Evolutionary conservation across 2,329 filamentous ascomycete species (phyloP).

Genomic region (Calonectria pseudoreteaudii): DNA sequence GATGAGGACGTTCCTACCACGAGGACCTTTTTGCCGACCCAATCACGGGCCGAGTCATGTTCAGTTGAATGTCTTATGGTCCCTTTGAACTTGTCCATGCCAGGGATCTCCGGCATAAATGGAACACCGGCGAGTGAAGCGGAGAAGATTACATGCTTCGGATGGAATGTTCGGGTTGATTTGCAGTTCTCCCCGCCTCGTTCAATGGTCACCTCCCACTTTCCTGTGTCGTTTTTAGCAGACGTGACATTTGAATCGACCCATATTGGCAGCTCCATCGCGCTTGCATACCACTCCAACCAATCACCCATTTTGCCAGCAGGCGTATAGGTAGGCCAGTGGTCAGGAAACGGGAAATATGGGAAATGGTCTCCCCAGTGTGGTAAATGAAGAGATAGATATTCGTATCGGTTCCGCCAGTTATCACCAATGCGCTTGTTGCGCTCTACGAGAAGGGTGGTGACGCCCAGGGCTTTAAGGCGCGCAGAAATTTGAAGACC

Average conservation of each 20-base stretch:
- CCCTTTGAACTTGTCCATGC: not conserved
- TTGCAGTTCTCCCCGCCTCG: not conserved
- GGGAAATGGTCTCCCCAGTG: not conserved
- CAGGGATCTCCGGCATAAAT: not conserved
- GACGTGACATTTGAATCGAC: not conserved
- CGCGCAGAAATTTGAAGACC: not conserved
- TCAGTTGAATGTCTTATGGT: not conserved
- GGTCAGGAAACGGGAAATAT: not conserved
- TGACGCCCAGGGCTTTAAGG: not conserved
- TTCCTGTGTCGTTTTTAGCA: not conserved
- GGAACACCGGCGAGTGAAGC: not conserved
- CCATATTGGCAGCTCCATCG: not conserved
- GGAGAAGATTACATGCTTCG: not conserved
- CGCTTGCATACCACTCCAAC: not conserved
- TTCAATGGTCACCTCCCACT: not conserved
- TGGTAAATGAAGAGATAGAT: not conserved
- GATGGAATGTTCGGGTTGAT: not conserved
- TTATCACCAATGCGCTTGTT: too few species aligned
- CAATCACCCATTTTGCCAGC: not conserved
- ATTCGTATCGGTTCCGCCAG: not conserved
- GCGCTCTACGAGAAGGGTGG: not conserved
- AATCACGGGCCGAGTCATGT: not conserved
- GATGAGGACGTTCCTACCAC: not conserved
- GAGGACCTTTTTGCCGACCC: not conserved
- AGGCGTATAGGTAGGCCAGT: not conserved